These are phyloP conservation scores for Infundibulicybe gibba DNA, from an alignment of 768 basidiomycete genomes.

Conservation along the genomic window DNA sequence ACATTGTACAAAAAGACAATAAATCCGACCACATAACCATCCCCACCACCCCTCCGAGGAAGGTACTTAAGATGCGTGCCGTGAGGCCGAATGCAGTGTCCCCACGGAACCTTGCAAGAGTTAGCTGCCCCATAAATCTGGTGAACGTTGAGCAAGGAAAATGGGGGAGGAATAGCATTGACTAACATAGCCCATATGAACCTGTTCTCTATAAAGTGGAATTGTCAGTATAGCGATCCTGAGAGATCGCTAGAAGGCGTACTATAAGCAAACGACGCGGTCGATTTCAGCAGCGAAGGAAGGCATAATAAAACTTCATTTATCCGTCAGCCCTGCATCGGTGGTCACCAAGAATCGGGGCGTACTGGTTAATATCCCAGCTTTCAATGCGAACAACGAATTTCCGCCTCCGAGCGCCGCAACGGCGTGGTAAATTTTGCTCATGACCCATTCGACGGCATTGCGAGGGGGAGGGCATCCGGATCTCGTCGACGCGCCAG, in stretches of 20 bases:
- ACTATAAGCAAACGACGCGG: constrained; percentile 59
- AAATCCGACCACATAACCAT: constrained; percentile 56
- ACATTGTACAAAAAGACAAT: not conserved
- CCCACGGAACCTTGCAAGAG: constrained; percentile 66
- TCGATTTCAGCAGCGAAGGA: constrained; percentile 52
- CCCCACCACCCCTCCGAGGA: constrained; percentile 61
- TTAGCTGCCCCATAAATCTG: constrained; percentile 76
- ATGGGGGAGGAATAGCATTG: not conserved
- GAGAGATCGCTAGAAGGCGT: constrained; percentile 15
- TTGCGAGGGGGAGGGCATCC: constrained; percentile 73
- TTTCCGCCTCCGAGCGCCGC: constrained; percentile 52
- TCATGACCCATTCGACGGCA: constrained; percentile 47
- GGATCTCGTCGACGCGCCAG: constrained; percentile 60
- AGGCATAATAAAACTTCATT: constrained; percentile 50
- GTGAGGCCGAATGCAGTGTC: constrained; percentile 70
- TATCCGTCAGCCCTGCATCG: not conserved
- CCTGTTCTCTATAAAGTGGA: constrained; percentile 42
- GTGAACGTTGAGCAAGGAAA: not conserved
- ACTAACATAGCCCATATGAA: constrained; percentile 72
- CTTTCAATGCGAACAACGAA: constrained; percentile 67
- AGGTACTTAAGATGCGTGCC: constrained; percentile 59
- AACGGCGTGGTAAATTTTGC: constrained; percentile 35
- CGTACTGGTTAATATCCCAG: constrained; percentile 58
- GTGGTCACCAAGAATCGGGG: not conserved
- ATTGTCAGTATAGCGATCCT: not conserved